Percentiles rank a stretch among this genome's conserved stretches.
Evolutionary conservation across 2,329 filamentous ascomycete species (phyloP).

Genomic region (Paracoccidioides lutzii): DNA sequence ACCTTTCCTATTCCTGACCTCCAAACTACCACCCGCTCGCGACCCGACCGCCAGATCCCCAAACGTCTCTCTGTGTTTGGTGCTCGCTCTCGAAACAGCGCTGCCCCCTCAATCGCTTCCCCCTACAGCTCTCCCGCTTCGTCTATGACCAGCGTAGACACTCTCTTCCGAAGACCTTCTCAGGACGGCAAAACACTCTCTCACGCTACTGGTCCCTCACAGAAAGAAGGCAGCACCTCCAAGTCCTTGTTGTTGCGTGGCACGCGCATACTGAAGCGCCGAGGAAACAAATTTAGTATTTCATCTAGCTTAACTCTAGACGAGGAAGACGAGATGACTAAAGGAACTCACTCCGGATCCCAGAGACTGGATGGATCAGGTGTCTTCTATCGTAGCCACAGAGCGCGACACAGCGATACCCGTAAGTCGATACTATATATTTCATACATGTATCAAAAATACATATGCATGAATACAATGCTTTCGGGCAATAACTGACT

Average conservation of each 20-base stretch:
- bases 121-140: conserved; percentile 34
- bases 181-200: conserved; percentile 23
- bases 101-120: conserved; percentile 39
- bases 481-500: not conserved
- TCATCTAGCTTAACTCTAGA: conserved; percentile 24
- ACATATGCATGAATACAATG: not conserved
- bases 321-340: conserved; percentile 27
- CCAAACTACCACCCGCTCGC: conserved; percentile 4
- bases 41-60: conserved; percentile 22
- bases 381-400: conserved; percentile 22
- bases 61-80: conserved; percentile 30
- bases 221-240: conserved; percentile 25
- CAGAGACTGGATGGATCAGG: conserved; percentile 21
- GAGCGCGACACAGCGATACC: conserved; percentile 20
- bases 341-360: conserved; percentile 8
- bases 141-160: conserved; percentile 27
- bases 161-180: conserved; percentile 17
- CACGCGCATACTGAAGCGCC: conserved; percentile 35
- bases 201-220: conserved; percentile 17
- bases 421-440: conserved; percentile 20
- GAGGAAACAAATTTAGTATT: conserved; percentile 35
- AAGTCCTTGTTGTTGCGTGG: conserved; percentile 32
- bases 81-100: conserved; percentile 31
- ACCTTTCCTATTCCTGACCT: conserved; percentile 6
- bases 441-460: not conserved